These are phyloP conservation scores for Leersia perrieri DNA, from an alignment of 176 grass and related monocot species.

Conservation along the genomic window DNA sequence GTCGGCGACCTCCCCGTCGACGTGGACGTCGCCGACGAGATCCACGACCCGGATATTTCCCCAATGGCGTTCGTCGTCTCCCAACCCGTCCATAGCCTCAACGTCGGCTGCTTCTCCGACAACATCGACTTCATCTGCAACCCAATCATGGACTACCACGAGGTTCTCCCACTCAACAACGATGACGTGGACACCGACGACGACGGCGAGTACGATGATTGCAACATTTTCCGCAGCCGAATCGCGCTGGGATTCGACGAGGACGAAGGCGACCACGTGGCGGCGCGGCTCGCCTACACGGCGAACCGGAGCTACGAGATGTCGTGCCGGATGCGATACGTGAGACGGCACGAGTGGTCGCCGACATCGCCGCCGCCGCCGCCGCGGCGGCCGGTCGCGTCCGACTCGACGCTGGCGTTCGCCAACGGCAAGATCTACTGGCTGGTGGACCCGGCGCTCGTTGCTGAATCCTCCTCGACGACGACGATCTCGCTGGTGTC, in stretches of 20 bases:
- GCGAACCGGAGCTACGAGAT: not conserved
- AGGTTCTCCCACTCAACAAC: not conserved
- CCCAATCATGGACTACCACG: not conserved
- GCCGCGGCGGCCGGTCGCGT: not conserved
- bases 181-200: not conserved
- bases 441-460: not conserved
- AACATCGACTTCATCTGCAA: slow-evolving; percentile 14
- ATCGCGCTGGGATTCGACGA: slow-evolving; percentile 27
- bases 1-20: not conserved
- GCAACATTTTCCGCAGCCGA: not conserved
- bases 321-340: not conserved
- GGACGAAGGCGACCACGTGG: not conserved
- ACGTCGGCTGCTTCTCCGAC: not conserved
- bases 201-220: not conserved
- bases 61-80: not conserved
- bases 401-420: not conserved
- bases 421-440: not conserved
- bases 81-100: not conserved
- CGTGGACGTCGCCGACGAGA: not conserved
- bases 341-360: not conserved
- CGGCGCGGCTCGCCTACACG: not conserved
- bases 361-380: not conserved
- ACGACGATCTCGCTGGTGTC: not conserved
- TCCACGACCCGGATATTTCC: not conserved
- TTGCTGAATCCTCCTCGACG: too few species aligned